Evolutionary conservation across 106 monocot genomes (phyloP), one percentile per base, ranked within the genome.

Genomic region (Acanthochlamys bracteata): DNA sequence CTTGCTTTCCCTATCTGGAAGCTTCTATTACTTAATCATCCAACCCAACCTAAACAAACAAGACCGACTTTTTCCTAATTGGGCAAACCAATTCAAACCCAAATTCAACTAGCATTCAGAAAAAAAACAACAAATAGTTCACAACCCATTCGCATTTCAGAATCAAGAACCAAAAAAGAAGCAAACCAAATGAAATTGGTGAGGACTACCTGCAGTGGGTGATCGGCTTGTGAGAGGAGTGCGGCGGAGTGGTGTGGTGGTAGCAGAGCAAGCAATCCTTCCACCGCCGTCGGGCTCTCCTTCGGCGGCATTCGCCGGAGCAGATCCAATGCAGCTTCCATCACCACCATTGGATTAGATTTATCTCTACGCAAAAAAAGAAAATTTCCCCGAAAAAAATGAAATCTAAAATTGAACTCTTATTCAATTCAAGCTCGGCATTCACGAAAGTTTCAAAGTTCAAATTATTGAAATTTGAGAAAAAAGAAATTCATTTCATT

Each of bases 251-350:
- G 82, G 59, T 75, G 67, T 26, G 98, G 67, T 26, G 98, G 98
- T 20, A 99, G 78, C 42, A 99, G 81, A n/a, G 83, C 74, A 42
- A 99, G 81, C 21, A 99, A 80, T n/a, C 85, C 88, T 52, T 85
- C 74, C 3, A 99, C 80, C 19, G 98, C 90, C 61, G 73, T 75
- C 64, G 89, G 88, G 71, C 74, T 79, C 66, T 89, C 72, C 55
- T 66, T 77, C 11, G 92, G 98, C n/a, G 98, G 68, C n/a, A 99
- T 92, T 73, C 98, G 73, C 71, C 98, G 66, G 85, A 99, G 88
- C 59, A 99, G 77, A 92, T 99, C 89, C 92, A 99, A 67, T 24
- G 98, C 98, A 60, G 85, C 92, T 61, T 99, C 98, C 98, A 99
- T 99, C 53, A 25, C 54, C 14, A 13, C 16, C 63, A 23, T 33